Base-by-base conservation (phyloP, 2,329 filamentous ascomycete genomes). In the Penicillium italicum region DNA sequence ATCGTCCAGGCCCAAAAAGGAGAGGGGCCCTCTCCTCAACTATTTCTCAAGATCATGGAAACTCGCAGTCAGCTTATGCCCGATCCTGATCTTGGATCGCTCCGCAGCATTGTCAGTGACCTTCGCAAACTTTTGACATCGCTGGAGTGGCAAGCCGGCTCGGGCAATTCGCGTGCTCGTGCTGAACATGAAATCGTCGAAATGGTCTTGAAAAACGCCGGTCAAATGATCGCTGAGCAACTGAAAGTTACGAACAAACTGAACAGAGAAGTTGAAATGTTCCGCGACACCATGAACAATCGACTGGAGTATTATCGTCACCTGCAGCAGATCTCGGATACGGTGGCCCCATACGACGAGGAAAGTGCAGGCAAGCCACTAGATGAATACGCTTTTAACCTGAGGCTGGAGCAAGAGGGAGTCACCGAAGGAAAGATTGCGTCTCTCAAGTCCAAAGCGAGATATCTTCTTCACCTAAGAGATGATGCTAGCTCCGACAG, bases 231-330 rank as follows among this genome's bases (percentile, higher is more conserved):
- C 36, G 72, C 74, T 2, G 74, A 77, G 20, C 83, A 86, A 66
- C 74, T 74, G 4, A 85, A 85, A 63, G 71, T 74, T 16, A 68
- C 81, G 3, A 68, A 68, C 5, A 76, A 73, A 10, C 66, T 87
- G 8, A 74, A 88, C 50, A 77, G 75, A 47, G 92, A 97, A 70
- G 76, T 91, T 6, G 87, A 93, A 44, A 76, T 85, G 28, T 94
- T 96, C 69, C 87, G 85, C 28, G 79, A 80, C 16, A 85, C 88
- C 0, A 92, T 96, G 85, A 97, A 97, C 66, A 80, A 85, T 36
- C 86, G 94, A 14, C 76, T 97, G 0, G 91, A 94, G 55, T 97
- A 91, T 69, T 97, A 97, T 69, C 85, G 88, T 5, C 91, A 97
- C 67, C 80, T 97, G 11, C 94, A 97, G 69, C 83, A 85, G 26